Base-by-base conservation (phyloP, 176 grass and related monocot species). In the Aegilops speltoides region DNA sequence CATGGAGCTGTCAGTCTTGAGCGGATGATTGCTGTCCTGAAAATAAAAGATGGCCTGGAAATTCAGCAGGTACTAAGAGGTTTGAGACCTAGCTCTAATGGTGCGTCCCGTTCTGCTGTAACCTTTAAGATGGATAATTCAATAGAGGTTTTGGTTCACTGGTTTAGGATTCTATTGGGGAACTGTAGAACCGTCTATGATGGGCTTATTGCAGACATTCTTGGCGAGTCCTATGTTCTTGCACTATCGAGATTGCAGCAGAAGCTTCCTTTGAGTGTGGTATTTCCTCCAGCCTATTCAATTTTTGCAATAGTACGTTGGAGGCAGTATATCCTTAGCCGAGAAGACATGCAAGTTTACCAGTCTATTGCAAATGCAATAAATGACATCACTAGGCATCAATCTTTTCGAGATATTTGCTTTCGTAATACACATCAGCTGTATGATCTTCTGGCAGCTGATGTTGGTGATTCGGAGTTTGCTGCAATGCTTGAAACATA, bases 271-370 rank as follows among this genome's bases (percentile, higher is more conserved):
- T 73, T 99, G 46, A 94, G 48, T 83, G 85, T 91, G 68, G 77
- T 94, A 61, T 85, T 99, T 72, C 89, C 94, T 91, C 87, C 94
- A 77, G 83, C 94, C 29, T 99, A 99, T 86, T 94, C 97, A 37
- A 89, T 99, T 79, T 99, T 99, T 87, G 97, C 92, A 79, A 92
- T 97, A 89, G 90, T 94, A 38, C 91, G 94, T 86, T 99, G 97
- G 97, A 96, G 84, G 56, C 87, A 87, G 13, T 91, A 93, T 94
- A 94, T 94, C 70, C 85, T 91, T 82, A 97, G 59, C 31, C 94
- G 92, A 62, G 97, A 99, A 84, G 97, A 99, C 84, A 67, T 87
- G 33, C 94, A 91, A 41, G 56, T 94, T 73, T 93, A 88, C 73
- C 94, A 93, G 56, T 87, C 91, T 83, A 81, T 99, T 17, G 93